phyloP scores from a whole-genome alignment of 2,329 filamentous ascomycete species.

The Exophiala lecanii-corni region DNA sequence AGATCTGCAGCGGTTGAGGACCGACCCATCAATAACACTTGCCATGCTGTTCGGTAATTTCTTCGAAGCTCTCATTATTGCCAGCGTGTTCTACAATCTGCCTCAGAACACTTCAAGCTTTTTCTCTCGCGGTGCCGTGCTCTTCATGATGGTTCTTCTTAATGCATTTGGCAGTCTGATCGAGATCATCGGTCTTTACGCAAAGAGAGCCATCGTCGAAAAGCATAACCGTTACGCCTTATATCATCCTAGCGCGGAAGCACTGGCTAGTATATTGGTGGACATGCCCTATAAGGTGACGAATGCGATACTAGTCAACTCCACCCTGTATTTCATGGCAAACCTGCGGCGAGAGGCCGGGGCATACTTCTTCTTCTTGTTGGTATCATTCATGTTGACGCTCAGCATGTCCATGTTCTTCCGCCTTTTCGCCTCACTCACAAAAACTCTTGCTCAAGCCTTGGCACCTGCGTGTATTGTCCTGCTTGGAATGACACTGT shows the following conservation, averaged over 20 bases:
- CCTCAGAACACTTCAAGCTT: slow-evolving; percentile 54
- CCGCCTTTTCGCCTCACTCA: slow-evolving; percentile 52
- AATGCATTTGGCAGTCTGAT: slow-evolving; percentile 60
- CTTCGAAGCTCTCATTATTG: slow-evolving; percentile 57
- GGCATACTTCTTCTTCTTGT: slow-evolving; percentile 58
- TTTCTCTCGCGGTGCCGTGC: slow-evolving; percentile 58
- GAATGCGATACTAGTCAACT: slow-evolving; percentile 55
- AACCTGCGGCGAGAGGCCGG: slow-evolving; percentile 49
- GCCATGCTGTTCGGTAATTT: slow-evolving; percentile 60
- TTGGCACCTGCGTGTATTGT: slow-evolving; percentile 48
- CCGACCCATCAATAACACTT: slow-evolving; percentile 48
- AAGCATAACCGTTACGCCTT: slow-evolving; percentile 57
- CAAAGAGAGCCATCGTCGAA: slow-evolving; percentile 54
- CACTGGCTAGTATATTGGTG: slow-evolving; percentile 41
- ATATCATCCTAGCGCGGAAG: slow-evolving; percentile 50
- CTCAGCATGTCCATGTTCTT: slow-evolving; percentile 58
- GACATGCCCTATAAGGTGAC: slow-evolving; percentile 54
- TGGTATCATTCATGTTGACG: slow-evolving; percentile 50
- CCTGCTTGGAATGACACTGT: slow-evolving; percentile 37
- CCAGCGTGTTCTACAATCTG: slow-evolving; percentile 64
- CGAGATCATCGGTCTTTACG: slow-evolving; percentile 61
- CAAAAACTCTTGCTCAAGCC: slow-evolving; percentile 53
- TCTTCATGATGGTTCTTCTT: slow-evolving; percentile 61
- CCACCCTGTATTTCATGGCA: slow-evolving; percentile 62
- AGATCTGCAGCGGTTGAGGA: slow-evolving; percentile 62